Percentiles rank a stretch among this genome's conserved stretches.
Conservation (phyloP, 495 filamentous ascomycete genomes). For the Immersiella caudata region DNA sequence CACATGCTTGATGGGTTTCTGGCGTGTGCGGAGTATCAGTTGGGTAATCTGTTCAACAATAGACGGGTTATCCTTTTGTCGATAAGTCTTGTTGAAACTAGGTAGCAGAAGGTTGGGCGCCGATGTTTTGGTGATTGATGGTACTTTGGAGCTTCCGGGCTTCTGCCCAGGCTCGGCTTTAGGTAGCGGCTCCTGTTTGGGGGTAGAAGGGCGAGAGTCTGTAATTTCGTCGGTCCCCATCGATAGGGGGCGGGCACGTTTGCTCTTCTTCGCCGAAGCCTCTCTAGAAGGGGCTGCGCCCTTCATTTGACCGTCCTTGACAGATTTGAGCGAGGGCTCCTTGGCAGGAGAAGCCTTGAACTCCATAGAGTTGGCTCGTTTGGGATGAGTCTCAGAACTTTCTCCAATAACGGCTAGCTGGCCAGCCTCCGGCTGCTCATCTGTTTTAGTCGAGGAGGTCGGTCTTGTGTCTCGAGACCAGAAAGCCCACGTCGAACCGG, state of each 20-base stretch:
- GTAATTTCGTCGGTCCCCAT: conserved; percentile 50
- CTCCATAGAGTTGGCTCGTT: conserved; percentile 59
- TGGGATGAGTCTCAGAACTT: conserved; percentile 63
- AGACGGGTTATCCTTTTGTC: conserved; percentile 66
- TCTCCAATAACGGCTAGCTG: conserved; percentile 72
- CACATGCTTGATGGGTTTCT: conserved; percentile 68
- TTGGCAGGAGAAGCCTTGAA: conserved; percentile 46
- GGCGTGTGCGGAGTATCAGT: conserved; percentile 63
- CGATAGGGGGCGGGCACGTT: conserved; percentile 52
- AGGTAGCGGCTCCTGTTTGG: conserved; percentile 37
- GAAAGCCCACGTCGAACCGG: conserved; percentile 80
- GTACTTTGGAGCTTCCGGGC: conserved; percentile 33
- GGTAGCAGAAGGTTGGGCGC: conserved; percentile 70
- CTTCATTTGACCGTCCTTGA: conserved; percentile 30
- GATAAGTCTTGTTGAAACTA: conserved; percentile 68
- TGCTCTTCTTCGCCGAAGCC: conserved; percentile 45
- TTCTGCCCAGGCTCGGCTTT: conserved; percentile 37
- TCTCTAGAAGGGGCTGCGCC: conserved; percentile 33
- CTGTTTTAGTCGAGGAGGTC: conserved; percentile 42
- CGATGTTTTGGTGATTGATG: conserved; percentile 38
- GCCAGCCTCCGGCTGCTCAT: conserved; percentile 44
- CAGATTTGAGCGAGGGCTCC: conserved; percentile 37
- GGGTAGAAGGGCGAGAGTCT: conserved; percentile 37
- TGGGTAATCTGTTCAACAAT: conserved; percentile 71
- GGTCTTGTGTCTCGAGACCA: conserved; percentile 69